phyloP scores from a whole-genome alignment of 169 alveolate genomes.

The Theileria luwenshuni region DNA sequence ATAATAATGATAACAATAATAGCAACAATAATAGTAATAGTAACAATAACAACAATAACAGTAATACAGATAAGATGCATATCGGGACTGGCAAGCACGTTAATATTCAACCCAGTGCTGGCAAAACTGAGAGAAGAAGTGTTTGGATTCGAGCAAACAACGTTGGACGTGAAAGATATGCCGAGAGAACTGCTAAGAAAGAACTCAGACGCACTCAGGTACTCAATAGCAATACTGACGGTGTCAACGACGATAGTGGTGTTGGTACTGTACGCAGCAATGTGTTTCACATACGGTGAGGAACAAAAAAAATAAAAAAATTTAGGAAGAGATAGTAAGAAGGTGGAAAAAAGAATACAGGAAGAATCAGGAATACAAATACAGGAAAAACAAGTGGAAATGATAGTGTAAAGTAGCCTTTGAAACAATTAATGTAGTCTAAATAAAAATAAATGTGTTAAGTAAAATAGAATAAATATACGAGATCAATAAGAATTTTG shows the following conservation, averaged over 20 bases:
- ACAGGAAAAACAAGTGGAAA: too few relatives aligned
- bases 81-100: slow-evolving; percentile 87
- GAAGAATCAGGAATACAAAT: background rate
- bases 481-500: too few relatives aligned
- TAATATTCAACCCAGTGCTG: slow-evolving; percentile 85
- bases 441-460: too few relatives aligned
- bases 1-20: background rate
- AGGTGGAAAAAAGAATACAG: slow-evolving; percentile 3
- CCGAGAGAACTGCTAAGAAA: slow-evolving; percentile 72
- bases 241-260: slow-evolving; percentile 10
- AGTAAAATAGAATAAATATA: too few relatives aligned
- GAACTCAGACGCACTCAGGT: slow-evolving; percentile 83
- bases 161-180: slow-evolving; percentile 77
- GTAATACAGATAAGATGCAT: slow-evolving; percentile 79
- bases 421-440: too few relatives aligned
- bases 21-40: too few relatives aligned
- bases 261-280: slow-evolving; percentile 3
- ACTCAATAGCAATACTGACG: slow-evolving; percentile 17
- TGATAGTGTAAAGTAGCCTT: too few relatives aligned
- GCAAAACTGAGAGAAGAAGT: slow-evolving; percentile 85
- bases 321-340: slow-evolving; percentile 13
- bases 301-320: background rate
- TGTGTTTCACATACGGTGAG: slow-evolving; percentile 33
- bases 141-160: slow-evolving; percentile 82
- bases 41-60: background rate